phyloP scores from a whole-genome alignment of 495 filamentous ascomycete genomes.

The Daldinia caldariorum region DNA sequence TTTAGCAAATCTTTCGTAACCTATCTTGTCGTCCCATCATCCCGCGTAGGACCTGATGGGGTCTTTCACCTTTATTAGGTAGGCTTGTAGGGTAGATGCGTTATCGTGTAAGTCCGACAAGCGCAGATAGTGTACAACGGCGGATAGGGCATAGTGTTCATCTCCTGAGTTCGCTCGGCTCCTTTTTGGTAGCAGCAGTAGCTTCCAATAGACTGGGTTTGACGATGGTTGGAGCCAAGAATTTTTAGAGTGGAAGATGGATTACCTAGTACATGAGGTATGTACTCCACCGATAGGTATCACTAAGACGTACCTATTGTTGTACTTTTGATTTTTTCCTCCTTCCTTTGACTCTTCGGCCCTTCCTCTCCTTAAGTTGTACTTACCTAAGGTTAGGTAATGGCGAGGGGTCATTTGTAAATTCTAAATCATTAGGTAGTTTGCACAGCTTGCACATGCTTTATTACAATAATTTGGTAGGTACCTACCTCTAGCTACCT shows the following conservation, averaged over 20 bases:
- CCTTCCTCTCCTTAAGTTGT: neutral
- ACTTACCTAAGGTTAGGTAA: neutral
- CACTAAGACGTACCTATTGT: constrained; percentile 27
- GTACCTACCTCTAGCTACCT: neutral
- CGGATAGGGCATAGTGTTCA: constrained; percentile 36
- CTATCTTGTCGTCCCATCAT: constrained; percentile 16
- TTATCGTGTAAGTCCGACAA: constrained; percentile 22
- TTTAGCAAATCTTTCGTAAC: constrained; percentile 2
- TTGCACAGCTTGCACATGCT: neutral
- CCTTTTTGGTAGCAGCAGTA: constrained; percentile 30
- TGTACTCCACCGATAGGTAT: constrained; percentile 29
- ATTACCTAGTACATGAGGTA: neutral
- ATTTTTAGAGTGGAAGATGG: constrained; percentile 3
- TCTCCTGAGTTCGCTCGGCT: constrained; percentile 15
- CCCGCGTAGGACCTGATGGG: constrained; percentile 19
- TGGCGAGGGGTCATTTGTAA: neutral
- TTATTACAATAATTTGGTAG: neutral
- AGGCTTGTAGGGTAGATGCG: constrained; percentile 7
- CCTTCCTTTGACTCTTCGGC: constrained; percentile 12
- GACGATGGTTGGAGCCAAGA: constrained; percentile 23
- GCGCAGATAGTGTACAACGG: constrained; percentile 16
- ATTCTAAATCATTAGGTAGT: neutral
- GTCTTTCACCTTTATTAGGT: constrained; percentile 20
- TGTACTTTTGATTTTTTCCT: neutral
- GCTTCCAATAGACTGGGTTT: constrained; percentile 29